Evolutionary conservation across 116 monocot genomes (phyloP).

Genomic region (Thalassia testudinum): DNA sequence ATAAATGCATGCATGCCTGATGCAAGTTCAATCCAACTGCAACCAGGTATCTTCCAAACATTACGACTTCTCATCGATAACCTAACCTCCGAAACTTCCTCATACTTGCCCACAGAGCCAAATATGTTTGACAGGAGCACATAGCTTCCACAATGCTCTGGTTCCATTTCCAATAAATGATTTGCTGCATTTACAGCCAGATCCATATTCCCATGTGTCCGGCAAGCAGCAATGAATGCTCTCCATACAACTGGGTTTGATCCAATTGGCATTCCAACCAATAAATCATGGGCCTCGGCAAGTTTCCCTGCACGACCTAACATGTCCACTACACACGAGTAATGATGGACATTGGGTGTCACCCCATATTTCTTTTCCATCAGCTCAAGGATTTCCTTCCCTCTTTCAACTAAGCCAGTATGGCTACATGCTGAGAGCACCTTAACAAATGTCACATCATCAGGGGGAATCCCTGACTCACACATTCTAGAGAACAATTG

Average conservation of each 20-base stretch:
- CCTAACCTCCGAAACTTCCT: conserved; percentile 10
- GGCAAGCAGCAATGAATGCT: conserved; percentile 20
- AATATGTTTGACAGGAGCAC: conserved; percentile 18
- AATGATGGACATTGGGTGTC: conserved; percentile 26
- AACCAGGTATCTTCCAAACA: conserved; percentile 24
- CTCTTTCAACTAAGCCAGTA: conserved; percentile 34
- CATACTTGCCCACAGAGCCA: conserved; percentile 8
- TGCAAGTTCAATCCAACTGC: conserved; percentile 43
- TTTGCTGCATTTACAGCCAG: conserved; percentile 9
- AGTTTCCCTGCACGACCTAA: conserved; percentile 41
- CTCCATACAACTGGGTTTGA: conserved; percentile 20
- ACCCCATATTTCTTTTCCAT: conserved; percentile 30
- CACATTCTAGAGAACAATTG: conserved; percentile 18
- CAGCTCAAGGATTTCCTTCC: conserved; percentile 16
- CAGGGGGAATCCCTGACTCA: conserved; percentile 5
- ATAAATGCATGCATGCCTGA: conserved; percentile 20
- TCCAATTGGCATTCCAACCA: conserved; percentile 10
- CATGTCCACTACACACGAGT: conserved; percentile 58
- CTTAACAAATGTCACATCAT: conserved; percentile 30
- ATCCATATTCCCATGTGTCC: conserved; percentile 16
- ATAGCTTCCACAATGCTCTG: conserved; percentile 19
- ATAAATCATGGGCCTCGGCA: conserved; percentile 24
- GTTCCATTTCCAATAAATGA: conserved; percentile 14
- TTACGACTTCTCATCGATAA: conserved; percentile 14
- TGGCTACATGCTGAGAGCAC: conserved; percentile 43